These are phyloP conservation scores for Trypanosoma boissoni DNA, from an alignment of 208 protist genomes.

Conservation along the genomic window DNA sequence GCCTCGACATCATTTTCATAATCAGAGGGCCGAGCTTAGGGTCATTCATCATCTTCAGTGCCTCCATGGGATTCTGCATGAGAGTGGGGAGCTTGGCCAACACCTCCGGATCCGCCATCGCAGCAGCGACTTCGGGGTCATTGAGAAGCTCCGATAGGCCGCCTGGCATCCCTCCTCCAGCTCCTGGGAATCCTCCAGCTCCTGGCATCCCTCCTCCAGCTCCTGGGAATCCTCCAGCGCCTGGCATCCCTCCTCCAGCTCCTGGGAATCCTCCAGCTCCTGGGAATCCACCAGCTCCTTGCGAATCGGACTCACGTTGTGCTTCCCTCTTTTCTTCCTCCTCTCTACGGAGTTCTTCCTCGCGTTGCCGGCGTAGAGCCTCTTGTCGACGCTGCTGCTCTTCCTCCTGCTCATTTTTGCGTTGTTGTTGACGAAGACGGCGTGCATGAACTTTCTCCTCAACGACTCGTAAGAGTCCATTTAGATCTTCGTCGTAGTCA, in stretches of 20 bases:
- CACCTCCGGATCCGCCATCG: conserved; percentile 78
- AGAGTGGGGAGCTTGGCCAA: conserved; percentile 46
- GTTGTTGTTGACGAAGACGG: conserved; percentile 22
- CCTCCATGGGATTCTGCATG: conserved; percentile 70
- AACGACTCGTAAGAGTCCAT: conserved; percentile 47
- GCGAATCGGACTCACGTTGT: neutral
- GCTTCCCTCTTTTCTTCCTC: conserved; percentile 19
- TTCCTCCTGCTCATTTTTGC: conserved; percentile 34
- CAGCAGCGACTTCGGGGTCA: conserved; percentile 57
- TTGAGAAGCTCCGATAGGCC: conserved; percentile 35
- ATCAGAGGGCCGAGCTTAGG: conserved; percentile 73
- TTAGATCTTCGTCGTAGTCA: conserved; percentile 70
- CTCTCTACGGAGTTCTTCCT: conserved; percentile 33
- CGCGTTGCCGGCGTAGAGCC: conserved; percentile 38
- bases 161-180: conserved; percentile 36
- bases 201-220: too few species aligned
- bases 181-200: conserved; percentile 45
- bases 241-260: too few species aligned
- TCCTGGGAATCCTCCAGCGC: too few species aligned
- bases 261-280: conserved; percentile 20
- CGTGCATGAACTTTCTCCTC: conserved; percentile 34
- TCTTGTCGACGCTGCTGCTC: conserved; percentile 30
- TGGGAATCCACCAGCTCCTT: conserved; percentile 4
- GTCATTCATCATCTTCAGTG: conserved; percentile 64
- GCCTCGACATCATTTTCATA: conserved; percentile 72